A percentile compares a stretch with the other conserved stretches of the same genome.
Conservation (phyloP, 306 rosid species). For the Cicer arietinum region DNA sequence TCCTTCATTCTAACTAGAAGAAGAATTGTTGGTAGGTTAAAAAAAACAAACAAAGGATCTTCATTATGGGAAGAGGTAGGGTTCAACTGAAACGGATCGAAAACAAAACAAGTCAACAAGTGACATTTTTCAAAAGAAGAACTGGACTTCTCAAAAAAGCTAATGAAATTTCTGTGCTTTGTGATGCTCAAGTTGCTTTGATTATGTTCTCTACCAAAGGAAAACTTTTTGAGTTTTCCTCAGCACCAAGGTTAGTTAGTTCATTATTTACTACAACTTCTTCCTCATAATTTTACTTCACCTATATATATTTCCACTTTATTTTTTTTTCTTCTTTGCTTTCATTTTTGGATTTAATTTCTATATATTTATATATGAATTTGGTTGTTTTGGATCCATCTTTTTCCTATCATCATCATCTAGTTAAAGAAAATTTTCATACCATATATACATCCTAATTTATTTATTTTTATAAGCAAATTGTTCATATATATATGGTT, state of each 20-base stretch:
- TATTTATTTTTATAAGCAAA: neutral
- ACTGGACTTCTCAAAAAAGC: slow-evolving; percentile 83
- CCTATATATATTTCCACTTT: neutral
- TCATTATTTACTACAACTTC: neutral
- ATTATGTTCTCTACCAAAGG: slow-evolving; percentile 80
- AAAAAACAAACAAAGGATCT: neutral
- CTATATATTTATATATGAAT: neutral
- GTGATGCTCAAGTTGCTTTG: slow-evolving; percentile 86
- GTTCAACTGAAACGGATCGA: slow-evolving; percentile 86
- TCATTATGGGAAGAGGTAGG: slow-evolving; percentile 86
- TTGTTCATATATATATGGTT: neutral
- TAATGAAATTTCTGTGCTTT: slow-evolving; percentile 81
- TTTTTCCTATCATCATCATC: neutral
- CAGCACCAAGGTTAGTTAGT: slow-evolving; percentile 64
- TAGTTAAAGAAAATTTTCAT: neutral
- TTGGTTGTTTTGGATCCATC: slow-evolving; percentile 5
- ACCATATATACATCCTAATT: neutral
- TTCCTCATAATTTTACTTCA: neutral
- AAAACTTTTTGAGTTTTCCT: slow-evolving; percentile 71
- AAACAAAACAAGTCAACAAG: slow-evolving; percentile 85
- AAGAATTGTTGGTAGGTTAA: neutral
- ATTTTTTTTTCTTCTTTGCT: neutral
- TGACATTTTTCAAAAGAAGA: slow-evolving; percentile 77
- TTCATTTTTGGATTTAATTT: neutral
- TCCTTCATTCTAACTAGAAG: neutral